Base-by-base conservation (phyloP, 2,329 filamentous ascomycete species). In the Phoma sp. region DNA sequence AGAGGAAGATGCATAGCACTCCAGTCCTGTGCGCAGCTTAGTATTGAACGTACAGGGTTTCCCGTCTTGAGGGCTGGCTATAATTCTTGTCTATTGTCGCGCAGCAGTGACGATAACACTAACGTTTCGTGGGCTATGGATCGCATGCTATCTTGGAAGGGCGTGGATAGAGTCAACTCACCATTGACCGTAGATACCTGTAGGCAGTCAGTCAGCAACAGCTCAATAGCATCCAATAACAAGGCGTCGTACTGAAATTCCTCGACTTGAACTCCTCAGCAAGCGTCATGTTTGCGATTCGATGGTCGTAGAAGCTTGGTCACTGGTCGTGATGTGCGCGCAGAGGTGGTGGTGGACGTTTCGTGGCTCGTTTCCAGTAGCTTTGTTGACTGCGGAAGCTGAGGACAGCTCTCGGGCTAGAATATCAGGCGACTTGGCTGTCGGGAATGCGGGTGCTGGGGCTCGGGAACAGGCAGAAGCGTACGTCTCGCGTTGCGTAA, bases 101-200 rank as follows among this genome's bases (percentile, higher is more conserved):
- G 45, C 33, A 33, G 25, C 37, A 28, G 33, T 15, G 10, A 29
- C 21, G 15, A 32, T 5, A 33, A 7, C n/a, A 10, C 4, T 2
- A 7, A 20, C 4, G 12, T 4, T 7, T 15, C 18, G 33, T 20
- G 25, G 39, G 30, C 32, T 14, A 5, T 4, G 28, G 14, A 15
- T 7, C n/a, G 6, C 17, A 20, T 18, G 5, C 7, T 40, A 14
- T 30, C 21, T 20, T 26, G 7, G 23, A 12, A 32, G 20, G 9
- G 12, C 11, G 52, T 17, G 15, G 18, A 34, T 18, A 46, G 17
- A 39, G 32, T 34, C 50, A 49, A 81, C 82, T 76, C 70, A 87
- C 85, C 85, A 88, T 85, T 87, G 85, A 66, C 84, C 85, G 73
- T 87, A 88, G 74, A 88, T 88, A 76, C 85, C 85, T 87, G 59